Evolutionary conservation across 148 eudicot genomes (phyloP), one percentile per base, ranked within the genome.

Genomic region (Talinum fruticosum): DNA sequence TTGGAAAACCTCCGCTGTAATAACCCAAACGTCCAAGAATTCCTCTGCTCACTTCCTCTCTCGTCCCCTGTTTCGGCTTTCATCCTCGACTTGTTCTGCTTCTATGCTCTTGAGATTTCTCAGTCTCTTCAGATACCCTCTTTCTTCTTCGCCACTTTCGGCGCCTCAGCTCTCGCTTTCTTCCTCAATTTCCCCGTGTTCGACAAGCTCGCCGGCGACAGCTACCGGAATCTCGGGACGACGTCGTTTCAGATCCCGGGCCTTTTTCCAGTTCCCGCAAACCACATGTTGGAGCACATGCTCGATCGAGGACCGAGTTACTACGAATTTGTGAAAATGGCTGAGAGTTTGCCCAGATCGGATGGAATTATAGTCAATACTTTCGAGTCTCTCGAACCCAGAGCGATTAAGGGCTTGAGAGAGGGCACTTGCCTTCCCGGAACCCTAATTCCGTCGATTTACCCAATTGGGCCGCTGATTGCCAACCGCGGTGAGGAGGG

Each of bases 401-500:
- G 34, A 57, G 53, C 85, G 21, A 33, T 90, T 10, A 49, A 78
- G 72, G 76, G 73, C 35, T 83, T 86, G 30, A 32, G 38, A 0
- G 77, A 83, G 0, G 89, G 89, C 4, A 69, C 23, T 12, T 86
- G 89, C 78, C 78, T 83, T 19, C 78, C 78, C 0, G 78, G 70
- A 15, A 71, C 57, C 1, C 32, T 35, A 1, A 71, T 88, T 13
- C 93, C 93, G 13, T 88, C 88, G 8, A 29, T 89, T 36, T 84
- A 81, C 69, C 76, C 84, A 66, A 69, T 89, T 0, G 93, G 93
- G 19, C 93, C 93, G 14, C 53, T 89, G 70, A 51, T 90, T 10
- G 83, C 76, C 5, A 65, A 81, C n/a, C 76, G 57, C 0, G 66
- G 73, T 1, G n/a, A n/a, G n/a, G 21, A n/a, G 14, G n/a, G 37